Evolutionary conservation across 192 early-diverging fungal species (phyloP), one percentile per base, ranked within the genome.

Genomic region (Backusella tuberculispora): DNA sequence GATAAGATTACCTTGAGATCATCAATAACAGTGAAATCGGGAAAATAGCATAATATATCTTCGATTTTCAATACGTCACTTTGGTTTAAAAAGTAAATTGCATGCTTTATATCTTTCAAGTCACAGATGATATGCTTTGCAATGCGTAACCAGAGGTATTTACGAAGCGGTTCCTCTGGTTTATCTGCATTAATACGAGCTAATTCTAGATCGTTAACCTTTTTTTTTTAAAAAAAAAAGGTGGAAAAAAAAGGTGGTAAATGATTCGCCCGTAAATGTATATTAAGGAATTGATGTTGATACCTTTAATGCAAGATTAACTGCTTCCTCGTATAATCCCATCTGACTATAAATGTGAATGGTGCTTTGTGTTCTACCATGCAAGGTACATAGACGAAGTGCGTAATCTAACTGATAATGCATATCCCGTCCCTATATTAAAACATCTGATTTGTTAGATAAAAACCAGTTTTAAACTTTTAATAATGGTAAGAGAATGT

Each of bases 31-130:
- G 96, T 93, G 83, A 99, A 98, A 75, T 98, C 97, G 0, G 97
- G 98, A 78, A 99, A 99, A 77, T 94, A 97, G 4, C 95, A 97
- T 69, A 99, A 81, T 71, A 99, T 94, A 81, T 99, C 96, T 77
- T 97, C 96, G 48, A 99, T 94, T 50, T 94, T 95, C 42, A 97
- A 82, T 12, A 97, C 77, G 56, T 96, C 92, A 21, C 93, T 91
- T 60, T 92, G 85, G 46, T 88, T 87, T 71, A 97, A 80, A 74
- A 95, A 92, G 9, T 93, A 88, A 84, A 98, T 92, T 12, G 95
- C 97, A 8, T 85, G 88, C 70, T 95, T 93, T 24, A 97, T 95
- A 64, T 96, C 94, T 68, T 91, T 90, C 69, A 91, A 90, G 38
- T 93, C 90, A 50, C 93, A 88, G 15, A 99, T 90, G 2, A 96